Percentiles rank a stretch among this genome's conserved stretches.
Conservation (phyloP, 441 rosid species). For the Brassica hybrid region DNA sequence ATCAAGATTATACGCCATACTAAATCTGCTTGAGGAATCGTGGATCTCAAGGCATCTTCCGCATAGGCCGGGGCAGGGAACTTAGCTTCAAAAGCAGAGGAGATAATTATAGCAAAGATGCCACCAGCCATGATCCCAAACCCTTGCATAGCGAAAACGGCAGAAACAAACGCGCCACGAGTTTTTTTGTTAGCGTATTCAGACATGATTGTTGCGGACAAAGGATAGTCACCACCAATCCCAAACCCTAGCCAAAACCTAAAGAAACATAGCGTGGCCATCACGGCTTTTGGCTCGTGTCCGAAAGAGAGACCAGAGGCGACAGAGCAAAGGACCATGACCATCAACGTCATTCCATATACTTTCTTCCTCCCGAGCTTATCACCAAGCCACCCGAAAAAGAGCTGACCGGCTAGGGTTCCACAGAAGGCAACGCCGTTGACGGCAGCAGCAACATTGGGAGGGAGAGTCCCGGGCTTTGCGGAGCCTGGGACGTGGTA, state of each 20-base stretch:
- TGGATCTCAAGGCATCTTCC: slow-evolving; percentile 34
- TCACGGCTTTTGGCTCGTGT: slow-evolving; percentile 40
- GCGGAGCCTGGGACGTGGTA: slow-evolving; percentile 39
- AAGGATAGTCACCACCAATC: slow-evolving; percentile 67
- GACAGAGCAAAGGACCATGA: slow-evolving; percentile 55
- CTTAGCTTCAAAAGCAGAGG: slow-evolving; percentile 46
- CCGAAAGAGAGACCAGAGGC: slow-evolving; percentile 65
- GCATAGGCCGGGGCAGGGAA: slow-evolving; percentile 40
- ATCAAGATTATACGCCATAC: slow-evolving; percentile 63
- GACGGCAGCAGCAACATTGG: slow-evolving; percentile 55
- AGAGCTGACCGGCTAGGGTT: slow-evolving; percentile 62
- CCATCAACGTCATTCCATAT: slow-evolving; percentile 56
- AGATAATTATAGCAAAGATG: slow-evolving; percentile 50
- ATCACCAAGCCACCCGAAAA: slow-evolving; percentile 73
- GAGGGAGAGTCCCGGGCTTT: slow-evolving; percentile 62
- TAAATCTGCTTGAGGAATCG: slow-evolving; percentile 55
- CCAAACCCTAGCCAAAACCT: slow-evolving; percentile 74
- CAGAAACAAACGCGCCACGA: slow-evolving; percentile 59
- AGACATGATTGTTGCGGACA: slow-evolving; percentile 70
- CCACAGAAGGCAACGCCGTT: slow-evolving; percentile 63
- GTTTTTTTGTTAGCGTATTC: slow-evolving; percentile 67
- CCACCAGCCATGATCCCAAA: slow-evolving; percentile 66
- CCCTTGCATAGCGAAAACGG: slow-evolving; percentile 73
- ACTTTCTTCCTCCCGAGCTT: slow-evolving; percentile 64
- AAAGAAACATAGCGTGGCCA: slow-evolving; percentile 57